Conservation (phyloP, 2,329 filamentous ascomycete species). For the Cladosporium halotolerans region DNA sequence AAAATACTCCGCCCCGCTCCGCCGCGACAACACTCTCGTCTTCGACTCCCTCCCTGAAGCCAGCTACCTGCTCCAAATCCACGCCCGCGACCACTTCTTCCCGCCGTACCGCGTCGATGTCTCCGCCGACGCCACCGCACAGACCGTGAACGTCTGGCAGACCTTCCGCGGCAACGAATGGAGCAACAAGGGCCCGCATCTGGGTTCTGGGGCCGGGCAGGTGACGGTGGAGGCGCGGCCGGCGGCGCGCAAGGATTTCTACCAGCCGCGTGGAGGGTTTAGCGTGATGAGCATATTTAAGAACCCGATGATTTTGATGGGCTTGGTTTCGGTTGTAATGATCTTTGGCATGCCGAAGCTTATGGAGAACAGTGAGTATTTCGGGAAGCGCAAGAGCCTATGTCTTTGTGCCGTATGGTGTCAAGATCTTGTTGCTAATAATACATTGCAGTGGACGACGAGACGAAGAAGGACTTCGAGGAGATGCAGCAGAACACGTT, state of each 20-base stretch:
- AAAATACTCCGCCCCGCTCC: constrained; percentile 56
- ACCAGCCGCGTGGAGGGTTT: constrained; percentile 64
- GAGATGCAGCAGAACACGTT: constrained; percentile 73
- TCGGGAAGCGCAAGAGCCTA: not conserved
- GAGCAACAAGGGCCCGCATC: constrained; percentile 70
- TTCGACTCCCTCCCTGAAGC: constrained; percentile 67
- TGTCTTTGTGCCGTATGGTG: not conserved
- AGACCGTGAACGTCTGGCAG: constrained; percentile 64
- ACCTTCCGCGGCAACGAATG: constrained; percentile 86
- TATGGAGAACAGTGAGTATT: constrained; percentile 80
- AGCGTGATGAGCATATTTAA: constrained; percentile 69
- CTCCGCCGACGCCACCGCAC: constrained; percentile 33
- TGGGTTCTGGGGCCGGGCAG: constrained; percentile 37
- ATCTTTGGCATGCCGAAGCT: constrained; percentile 93
- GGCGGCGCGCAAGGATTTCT: constrained; percentile 64
- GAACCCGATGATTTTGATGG: constrained; percentile 95
- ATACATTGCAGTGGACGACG: constrained; percentile 73
- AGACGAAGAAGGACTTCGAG: constrained; percentile 87
- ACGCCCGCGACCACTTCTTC: constrained; percentile 69
- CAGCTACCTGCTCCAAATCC: constrained; percentile 76
- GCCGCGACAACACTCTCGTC: constrained; percentile 62
- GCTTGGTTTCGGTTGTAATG: constrained; percentile 70
- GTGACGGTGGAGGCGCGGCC: constrained; percentile 57
- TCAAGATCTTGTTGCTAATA: too few species aligned
- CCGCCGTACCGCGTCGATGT: constrained; percentile 76